phyloP scores from a whole-genome alignment of 75 land plant species.

The Sequoiadendron giganteum region DNA sequence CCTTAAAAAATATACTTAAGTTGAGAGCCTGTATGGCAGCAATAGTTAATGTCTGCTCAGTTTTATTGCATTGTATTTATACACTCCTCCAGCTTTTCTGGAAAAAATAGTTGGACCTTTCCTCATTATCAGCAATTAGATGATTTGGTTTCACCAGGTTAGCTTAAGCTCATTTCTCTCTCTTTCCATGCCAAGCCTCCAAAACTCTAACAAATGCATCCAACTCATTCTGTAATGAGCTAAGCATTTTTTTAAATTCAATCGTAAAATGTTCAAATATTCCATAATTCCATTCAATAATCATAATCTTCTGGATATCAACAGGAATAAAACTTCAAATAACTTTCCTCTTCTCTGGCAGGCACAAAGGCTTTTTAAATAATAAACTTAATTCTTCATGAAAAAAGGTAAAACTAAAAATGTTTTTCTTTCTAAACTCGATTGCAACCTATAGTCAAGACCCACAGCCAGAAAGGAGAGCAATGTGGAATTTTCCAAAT shows the following conservation, averaged over 20 bases:
- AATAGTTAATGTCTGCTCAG: not conserved
- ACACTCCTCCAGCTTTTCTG: not conserved
- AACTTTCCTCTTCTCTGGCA: not conserved
- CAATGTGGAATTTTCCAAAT: not conserved
- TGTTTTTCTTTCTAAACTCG: not conserved
- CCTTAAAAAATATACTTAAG: not conserved
- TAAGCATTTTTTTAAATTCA: not conserved
- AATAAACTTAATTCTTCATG: constrained; percentile 1
- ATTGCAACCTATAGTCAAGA: not conserved
- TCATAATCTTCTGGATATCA: not conserved
- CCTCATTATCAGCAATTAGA: not conserved
- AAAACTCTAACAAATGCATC: not conserved
- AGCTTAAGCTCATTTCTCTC: not conserved
- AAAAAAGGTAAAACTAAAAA: not conserved
- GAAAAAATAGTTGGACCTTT: not conserved
- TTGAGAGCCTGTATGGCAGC: not conserved
- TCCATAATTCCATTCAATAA: too few species aligned
- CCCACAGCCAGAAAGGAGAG: not conserved
- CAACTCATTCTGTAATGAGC: not conserved
- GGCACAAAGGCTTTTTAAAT: not conserved
- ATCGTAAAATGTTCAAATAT: not conserved
- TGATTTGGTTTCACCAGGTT: not conserved
- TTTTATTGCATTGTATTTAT: not conserved
- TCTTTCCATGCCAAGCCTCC: not conserved
- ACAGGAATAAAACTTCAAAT: too few species aligned